phyloP scores from a whole-genome alignment of 352 stramenopile species.

The Phytophthora rubi region DNA sequence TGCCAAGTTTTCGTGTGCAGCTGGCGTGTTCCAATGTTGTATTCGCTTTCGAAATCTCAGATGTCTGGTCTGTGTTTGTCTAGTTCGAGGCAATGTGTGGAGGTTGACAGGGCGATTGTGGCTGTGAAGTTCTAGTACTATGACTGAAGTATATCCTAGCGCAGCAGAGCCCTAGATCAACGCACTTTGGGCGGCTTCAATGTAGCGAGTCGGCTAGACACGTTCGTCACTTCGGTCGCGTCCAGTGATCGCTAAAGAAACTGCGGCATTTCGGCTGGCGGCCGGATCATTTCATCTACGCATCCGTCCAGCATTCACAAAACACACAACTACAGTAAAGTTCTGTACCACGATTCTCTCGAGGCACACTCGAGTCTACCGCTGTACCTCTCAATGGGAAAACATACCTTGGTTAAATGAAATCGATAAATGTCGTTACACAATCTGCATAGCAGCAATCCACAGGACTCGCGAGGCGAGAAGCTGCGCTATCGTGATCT shows the following conservation, averaged over 20 bases:
- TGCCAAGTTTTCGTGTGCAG: neutral
- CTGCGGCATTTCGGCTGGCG: neutral
- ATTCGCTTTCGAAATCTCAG: neutral
- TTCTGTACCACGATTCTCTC: no score
- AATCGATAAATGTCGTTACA: slow-evolving; percentile 6
- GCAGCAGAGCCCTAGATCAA: neutral
- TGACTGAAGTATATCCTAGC: neutral
- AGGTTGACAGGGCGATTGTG: neutral
- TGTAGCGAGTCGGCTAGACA: slow-evolving; percentile 1
- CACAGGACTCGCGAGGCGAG: slow-evolving; percentile 14
- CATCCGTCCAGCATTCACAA: neutral
- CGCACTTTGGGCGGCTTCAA: neutral
- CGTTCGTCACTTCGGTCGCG: neutral
- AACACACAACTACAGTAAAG: no score
- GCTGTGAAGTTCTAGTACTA: neutral
- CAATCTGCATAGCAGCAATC: neutral
- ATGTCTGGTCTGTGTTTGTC: neutral
- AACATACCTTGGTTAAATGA: neutral
- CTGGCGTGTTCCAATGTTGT: neutral
- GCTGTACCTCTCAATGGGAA: no score
- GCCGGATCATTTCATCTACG: no score
- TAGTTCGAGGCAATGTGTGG: neutral
- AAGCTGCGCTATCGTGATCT: slow-evolving; percentile 18
- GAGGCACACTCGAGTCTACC: neutral
- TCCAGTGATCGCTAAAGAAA: slow-evolving; percentile 2